Conservation (phyloP, 2,329 filamentous ascomycete genomes). For the Fusarium buharicum region DNA sequence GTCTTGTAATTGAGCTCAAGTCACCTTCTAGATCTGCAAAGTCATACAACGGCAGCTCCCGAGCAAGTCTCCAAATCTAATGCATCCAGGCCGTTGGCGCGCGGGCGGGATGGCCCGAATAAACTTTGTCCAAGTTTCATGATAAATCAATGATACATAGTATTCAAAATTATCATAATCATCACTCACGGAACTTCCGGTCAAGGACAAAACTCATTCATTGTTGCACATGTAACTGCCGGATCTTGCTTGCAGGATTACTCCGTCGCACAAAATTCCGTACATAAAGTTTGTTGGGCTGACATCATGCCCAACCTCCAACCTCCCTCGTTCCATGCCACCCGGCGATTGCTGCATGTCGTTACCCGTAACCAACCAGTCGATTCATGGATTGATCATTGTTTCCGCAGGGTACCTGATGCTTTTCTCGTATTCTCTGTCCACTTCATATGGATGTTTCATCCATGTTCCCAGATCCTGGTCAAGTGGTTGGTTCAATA, state of each 20-base stretch:
- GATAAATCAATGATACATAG: background rate
- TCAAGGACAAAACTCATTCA: background rate
- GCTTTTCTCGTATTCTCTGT: conserved; percentile 22
- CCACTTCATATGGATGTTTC: conserved; percentile 3
- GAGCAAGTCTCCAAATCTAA: conserved; percentile 11
- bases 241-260: background rate
- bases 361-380: conserved; percentile 22
- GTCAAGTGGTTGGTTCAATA: background rate
- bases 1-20: background rate
- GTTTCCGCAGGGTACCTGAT: conserved; percentile 13
- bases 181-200: background rate
- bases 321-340: conserved; percentile 31
- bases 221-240: background rate
- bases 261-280: conserved; percentile 17
- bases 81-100: conserved; percentile 25
- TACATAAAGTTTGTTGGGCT: conserved; percentile 12
- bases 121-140: conserved; percentile 32
- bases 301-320: conserved; percentile 40
- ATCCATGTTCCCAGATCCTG: conserved; percentile 3
- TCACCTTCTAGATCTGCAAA: background rate
- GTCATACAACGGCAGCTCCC: conserved; percentile 19
- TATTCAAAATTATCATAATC: too few relatives aligned
- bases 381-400: conserved; percentile 24
- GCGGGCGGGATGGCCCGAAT: conserved; percentile 42
- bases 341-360: conserved; percentile 23